These are phyloP conservation scores for Psidium friedrichsthalianum DNA, from an alignment of 345 rosid genomes.

Conservation along the genomic window DNA sequence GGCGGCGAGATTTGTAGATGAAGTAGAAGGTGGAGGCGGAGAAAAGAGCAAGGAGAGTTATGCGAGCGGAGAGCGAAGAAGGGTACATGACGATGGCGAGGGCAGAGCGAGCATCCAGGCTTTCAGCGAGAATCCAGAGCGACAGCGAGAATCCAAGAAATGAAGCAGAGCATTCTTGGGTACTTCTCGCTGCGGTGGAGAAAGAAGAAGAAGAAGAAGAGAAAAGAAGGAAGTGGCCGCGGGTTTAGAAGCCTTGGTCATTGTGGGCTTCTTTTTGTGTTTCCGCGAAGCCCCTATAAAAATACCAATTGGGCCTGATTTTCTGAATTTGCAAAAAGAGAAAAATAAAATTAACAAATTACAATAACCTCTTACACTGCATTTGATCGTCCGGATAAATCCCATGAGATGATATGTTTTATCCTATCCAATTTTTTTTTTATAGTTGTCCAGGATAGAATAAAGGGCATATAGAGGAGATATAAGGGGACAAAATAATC, in stretches of 20 bases:
- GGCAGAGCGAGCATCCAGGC: background rate
- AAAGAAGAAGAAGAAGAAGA: background rate
- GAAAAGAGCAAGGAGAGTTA: conserved; percentile 62
- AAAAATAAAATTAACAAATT: too few species aligned
- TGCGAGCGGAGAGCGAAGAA: conserved; percentile 41
- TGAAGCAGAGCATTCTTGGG: background rate
- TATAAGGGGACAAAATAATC: too few species aligned
- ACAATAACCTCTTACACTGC: too few species aligned
- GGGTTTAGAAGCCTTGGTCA: background rate
- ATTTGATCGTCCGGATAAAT: too few species aligned
- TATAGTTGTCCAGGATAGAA: too few species aligned
- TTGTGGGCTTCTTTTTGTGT: background rate
- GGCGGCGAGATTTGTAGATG: conserved; percentile 71
- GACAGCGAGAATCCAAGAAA: background rate
- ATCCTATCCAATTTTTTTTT: too few species aligned
- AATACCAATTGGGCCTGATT: background rate
- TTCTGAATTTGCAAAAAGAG: background rate
- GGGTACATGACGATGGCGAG: conserved; percentile 19
- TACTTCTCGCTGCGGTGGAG: background rate
- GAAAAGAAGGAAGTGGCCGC: background rate
- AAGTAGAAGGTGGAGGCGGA: conserved; percentile 78
- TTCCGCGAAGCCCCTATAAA: background rate
- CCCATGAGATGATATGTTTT: too few species aligned
- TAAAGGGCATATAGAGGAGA: too few species aligned
- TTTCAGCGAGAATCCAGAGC: background rate